Base-by-base conservation (phyloP, 345 rosid species). In the Syzygium aqueum region DNA sequence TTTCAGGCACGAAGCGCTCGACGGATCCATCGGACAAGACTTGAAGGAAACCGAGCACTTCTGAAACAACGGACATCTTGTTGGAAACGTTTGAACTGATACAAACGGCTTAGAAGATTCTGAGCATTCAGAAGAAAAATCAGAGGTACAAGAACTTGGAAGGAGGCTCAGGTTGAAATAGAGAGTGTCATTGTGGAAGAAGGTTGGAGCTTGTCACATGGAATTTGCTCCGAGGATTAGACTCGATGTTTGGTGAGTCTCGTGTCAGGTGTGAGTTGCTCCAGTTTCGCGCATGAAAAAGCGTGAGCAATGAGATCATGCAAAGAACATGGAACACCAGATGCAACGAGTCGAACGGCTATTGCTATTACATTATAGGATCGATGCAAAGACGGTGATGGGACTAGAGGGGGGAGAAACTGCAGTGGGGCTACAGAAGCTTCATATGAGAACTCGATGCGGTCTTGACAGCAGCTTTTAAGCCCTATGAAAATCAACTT, bases 1-100 rank as follows among this genome's bases (percentile, higher is more conserved):
- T 77, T 85, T 89, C 93, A 2, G 92, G 94, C 12, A 87, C 53
- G 51, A 93, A 89, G 51, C 95, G 94, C 85, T 88, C 89, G 27
- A 92, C 93, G 3, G 91, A 89, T 25, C 95, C 94, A 59, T 93
- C 94, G 37, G 95, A 93, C 27, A 92, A 92, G 84, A 94, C 94
- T 85, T 92, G 96, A 49, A 95, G 87, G 85, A 65, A 94, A 52
- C 90, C 93, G 2, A 93, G 95, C 28, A 92, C 92, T 91, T 94
- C 95, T 54, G 89, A 93, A 16, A 91, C 80, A 7, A 90, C 86
- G 21, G 93, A 90, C 95, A 93, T 93, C 84, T 89, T 78, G 27
- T 11, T 61, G 27, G 9, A 17, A 30, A n/a, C 33, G 82, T 43
- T 61, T 37, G 82, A 52, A 22, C 77, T 65, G 7, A 11, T 85